phyloP scores from a whole-genome alignment of 2,329 filamentous ascomycete species.

The Ceratocystis variospora region DNA sequence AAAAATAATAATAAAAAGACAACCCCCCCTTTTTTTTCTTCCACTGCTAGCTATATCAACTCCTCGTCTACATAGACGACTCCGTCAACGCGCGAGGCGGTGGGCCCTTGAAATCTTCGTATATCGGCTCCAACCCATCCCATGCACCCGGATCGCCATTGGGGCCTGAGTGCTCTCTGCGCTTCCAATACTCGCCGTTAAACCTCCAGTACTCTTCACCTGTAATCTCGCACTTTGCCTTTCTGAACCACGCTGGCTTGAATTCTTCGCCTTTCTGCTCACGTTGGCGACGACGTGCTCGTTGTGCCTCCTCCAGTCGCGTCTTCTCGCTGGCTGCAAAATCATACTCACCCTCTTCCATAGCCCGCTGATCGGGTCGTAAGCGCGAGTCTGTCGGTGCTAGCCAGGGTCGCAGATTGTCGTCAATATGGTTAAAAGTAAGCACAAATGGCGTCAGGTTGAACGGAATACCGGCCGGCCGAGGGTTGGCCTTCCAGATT shows the following conservation, averaged over 20 bases:
- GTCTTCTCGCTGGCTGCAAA: slow-evolving; percentile 89
- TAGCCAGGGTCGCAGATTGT: slow-evolving; percentile 61
- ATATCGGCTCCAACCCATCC: slow-evolving; percentile 67
- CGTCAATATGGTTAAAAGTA: slow-evolving; percentile 82
- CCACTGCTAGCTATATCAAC: neutral
- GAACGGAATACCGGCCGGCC: slow-evolving; percentile 79
- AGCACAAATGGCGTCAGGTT: slow-evolving; percentile 94
- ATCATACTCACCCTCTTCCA: slow-evolving; percentile 98
- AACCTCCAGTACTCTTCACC: slow-evolving; percentile 87
- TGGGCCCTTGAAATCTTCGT: slow-evolving; percentile 27
- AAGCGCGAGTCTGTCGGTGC: slow-evolving; percentile 90
- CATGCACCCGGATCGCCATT: slow-evolving; percentile 45
- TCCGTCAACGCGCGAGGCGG: slow-evolving; percentile 14
- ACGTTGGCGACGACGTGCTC: slow-evolving; percentile 55
- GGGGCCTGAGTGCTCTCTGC: slow-evolving; percentile 50
- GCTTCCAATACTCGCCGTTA: slow-evolving; percentile 76
- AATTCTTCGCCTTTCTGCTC: slow-evolving; percentile 74
- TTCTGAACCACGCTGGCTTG: slow-evolving; percentile 70
- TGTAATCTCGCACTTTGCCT: slow-evolving; percentile 58
- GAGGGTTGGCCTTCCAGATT: slow-evolving; percentile 78
- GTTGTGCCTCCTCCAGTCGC: slow-evolving; percentile 80
- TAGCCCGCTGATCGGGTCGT: slow-evolving; percentile 85
- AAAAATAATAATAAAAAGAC: neutral
- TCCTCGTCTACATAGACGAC: slow-evolving; percentile 13
- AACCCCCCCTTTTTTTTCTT: neutral